These are phyloP conservation scores for Suillus plorans DNA, from an alignment of 768 basidiomycete species.

Conservation along the genomic window DNA sequence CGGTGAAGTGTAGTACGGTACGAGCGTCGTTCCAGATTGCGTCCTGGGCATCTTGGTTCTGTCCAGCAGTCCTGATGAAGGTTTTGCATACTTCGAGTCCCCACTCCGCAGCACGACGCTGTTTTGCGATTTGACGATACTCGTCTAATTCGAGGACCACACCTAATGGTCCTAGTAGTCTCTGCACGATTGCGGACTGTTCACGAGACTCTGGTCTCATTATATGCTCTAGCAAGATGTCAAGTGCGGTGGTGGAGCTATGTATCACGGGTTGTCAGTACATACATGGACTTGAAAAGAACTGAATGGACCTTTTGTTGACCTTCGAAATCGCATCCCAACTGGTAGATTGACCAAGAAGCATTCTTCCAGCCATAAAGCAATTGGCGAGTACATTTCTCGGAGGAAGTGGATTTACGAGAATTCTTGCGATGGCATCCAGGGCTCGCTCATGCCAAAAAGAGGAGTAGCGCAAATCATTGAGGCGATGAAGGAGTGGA, in stretches of 20 bases:
- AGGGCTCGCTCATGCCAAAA: neutral
- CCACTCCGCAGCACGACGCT: slow-evolving; percentile 2
- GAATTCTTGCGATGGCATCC: slow-evolving; percentile 7
- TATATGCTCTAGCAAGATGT: neutral
- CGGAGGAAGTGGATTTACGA: slow-evolving; percentile 6
- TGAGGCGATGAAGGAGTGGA: slow-evolving; percentile 7
- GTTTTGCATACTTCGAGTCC: slow-evolving; percentile 2
- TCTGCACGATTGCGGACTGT: neutral
- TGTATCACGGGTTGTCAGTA: neutral
- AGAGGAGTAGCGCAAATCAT: neutral
- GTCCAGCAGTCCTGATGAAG: neutral
- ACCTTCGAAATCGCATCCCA: slow-evolving; percentile 1
- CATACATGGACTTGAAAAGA: neutral
- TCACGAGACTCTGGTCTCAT: slow-evolving; percentile 1
- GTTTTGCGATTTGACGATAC: slow-evolving; percentile 4
- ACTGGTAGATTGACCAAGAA: slow-evolving; percentile 3
- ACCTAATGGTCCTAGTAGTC: slow-evolving; percentile 7
- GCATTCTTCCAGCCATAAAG: slow-evolving; percentile 4
- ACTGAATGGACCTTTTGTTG: slow-evolving; percentile 6
- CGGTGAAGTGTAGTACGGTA: slow-evolving; percentile 4
- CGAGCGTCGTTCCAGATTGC: slow-evolving; percentile 5
- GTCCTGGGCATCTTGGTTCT: neutral
- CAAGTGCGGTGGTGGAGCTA: slow-evolving; percentile 1
- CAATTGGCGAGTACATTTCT: slow-evolving; percentile 9
- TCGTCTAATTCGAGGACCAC: slow-evolving; percentile 5